Percentiles rank a stretch among this genome's conserved stretches.
phyloP scores from a whole-genome alignment of 108 stramenopile species.

The Aurantiochytrium sp. region DNA sequence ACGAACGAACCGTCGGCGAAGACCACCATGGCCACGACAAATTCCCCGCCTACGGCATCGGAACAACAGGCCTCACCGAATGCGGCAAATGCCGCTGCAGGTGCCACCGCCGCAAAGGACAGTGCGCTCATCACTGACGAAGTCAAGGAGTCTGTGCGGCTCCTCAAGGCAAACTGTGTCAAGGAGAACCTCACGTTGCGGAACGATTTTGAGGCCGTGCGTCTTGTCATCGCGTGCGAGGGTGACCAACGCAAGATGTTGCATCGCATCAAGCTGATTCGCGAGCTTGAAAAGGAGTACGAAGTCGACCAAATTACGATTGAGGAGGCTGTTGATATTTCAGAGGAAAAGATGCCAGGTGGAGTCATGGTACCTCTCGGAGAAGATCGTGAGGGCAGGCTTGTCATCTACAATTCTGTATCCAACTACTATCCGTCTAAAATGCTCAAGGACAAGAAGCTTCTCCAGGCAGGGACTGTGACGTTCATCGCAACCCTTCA shows the following conservation, averaged over 20 bases:
- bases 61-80: no score
- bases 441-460: background rate
- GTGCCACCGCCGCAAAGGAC: no score
- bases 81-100: no score
- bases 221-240: slow-evolving; percentile 4
- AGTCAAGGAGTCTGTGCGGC: background rate
- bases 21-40: no score
- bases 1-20: no score
- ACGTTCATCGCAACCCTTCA: background rate
- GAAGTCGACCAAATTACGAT: background rate
- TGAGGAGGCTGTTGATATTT: background rate
- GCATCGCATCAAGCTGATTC: background rate
- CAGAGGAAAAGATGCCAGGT: background rate
- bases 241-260: background rate
- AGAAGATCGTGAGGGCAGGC: background rate
- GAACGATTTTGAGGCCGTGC: background rate
- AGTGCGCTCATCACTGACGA: background rate
- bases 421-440: background rate
- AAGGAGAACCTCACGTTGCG: background rate
- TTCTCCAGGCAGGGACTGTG: background rate
- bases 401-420: background rate
- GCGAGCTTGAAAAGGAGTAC: background rate
- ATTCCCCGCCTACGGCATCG: no score
- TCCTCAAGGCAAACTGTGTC: background rate
- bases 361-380: background rate